Conservation (phyloP, 352 stramenopile genomes). For the Phytophthora pini region DNA sequence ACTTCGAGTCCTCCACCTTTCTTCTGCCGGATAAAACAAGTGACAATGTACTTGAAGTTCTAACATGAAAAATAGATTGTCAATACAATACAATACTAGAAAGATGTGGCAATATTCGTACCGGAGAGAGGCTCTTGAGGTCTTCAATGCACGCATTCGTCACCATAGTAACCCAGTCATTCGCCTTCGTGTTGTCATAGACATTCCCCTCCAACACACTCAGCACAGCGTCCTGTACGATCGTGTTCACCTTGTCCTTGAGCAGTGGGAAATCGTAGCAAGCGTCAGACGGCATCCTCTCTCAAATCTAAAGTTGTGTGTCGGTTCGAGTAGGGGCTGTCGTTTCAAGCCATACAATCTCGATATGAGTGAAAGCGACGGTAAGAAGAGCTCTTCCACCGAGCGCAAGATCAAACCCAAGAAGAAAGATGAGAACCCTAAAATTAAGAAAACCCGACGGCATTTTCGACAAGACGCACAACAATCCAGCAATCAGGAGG, state of each 20-base stretch:
- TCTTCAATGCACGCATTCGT: constrained; percentile 74
- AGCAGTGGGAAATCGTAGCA: constrained; percentile 80
- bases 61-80: constrained; percentile 18
- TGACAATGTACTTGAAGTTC: constrained; percentile 90
- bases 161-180: constrained; percentile 76
- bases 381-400: background rate
- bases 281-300: constrained; percentile 41
- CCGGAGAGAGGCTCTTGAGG: constrained; percentile 64
- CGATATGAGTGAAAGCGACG: constrained; percentile 17
- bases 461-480: constrained; percentile 25
- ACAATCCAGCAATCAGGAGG: constrained; percentile 9
- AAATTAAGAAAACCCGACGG: constrained; percentile 24
- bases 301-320: constrained; percentile 18
- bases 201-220: constrained; percentile 74
- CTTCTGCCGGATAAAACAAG: constrained; percentile 69
- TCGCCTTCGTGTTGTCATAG: constrained; percentile 84
- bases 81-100: background rate
- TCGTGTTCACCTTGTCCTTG: constrained; percentile 74
- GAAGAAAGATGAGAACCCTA: constrained; percentile 17
- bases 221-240: constrained; percentile 78
- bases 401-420: constrained; percentile 17
- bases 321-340: constrained; percentile 24
- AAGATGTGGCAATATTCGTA: constrained; percentile 18
- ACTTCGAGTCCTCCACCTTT: constrained; percentile 73
- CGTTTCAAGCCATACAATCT: constrained; percentile 8